Conservation (phyloP, 1,284 basidiomycete genomes). For the Tremellales sp. region DNA sequence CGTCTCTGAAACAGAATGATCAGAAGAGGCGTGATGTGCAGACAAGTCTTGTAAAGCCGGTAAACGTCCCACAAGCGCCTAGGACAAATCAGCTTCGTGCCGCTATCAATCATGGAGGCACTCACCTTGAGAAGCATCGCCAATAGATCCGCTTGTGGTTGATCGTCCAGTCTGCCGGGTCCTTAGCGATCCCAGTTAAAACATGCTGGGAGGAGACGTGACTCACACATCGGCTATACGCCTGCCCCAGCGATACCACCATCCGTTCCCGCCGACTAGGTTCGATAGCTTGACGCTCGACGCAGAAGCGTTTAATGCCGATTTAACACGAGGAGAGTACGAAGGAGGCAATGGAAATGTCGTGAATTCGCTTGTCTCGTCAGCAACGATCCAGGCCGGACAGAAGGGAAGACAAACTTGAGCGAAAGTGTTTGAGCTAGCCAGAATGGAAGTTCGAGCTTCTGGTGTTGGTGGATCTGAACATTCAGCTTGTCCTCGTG, state of each 20-base stretch:
- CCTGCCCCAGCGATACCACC: slow-evolving; percentile 85
- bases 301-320: slow-evolving; percentile 78
- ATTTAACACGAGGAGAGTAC: slow-evolving; percentile 68
- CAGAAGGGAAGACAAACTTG: slow-evolving; percentile 56
- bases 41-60: slow-evolving; percentile 82
- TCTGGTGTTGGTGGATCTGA: slow-evolving; percentile 68
- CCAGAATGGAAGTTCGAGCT: slow-evolving; percentile 79
- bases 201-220: not conserved
- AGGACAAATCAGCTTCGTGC: not conserved
- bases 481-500: not conserved
- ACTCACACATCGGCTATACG: slow-evolving; percentile 73
- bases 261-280: slow-evolving; percentile 76
- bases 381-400: not conserved
- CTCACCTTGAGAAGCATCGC: slow-evolving; percentile 63
- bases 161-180: slow-evolving; percentile 60
- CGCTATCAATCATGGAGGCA: slow-evolving; percentile 4
- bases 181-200: not conserved
- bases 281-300: slow-evolving; percentile 70
- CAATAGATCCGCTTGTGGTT: slow-evolving; percentile 64
- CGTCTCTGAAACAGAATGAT: slow-evolving; percentile 48
- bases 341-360: slow-evolving; percentile 75
- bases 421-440: slow-evolving; percentile 74
- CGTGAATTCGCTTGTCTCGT: slow-evolving; percentile 62
- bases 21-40: slow-evolving; percentile 72
- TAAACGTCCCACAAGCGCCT: slow-evolving; percentile 76